These are phyloP conservation scores for Melianthus villosus DNA, from an alignment of 441 rosid species.

Conservation along the genomic window DNA sequence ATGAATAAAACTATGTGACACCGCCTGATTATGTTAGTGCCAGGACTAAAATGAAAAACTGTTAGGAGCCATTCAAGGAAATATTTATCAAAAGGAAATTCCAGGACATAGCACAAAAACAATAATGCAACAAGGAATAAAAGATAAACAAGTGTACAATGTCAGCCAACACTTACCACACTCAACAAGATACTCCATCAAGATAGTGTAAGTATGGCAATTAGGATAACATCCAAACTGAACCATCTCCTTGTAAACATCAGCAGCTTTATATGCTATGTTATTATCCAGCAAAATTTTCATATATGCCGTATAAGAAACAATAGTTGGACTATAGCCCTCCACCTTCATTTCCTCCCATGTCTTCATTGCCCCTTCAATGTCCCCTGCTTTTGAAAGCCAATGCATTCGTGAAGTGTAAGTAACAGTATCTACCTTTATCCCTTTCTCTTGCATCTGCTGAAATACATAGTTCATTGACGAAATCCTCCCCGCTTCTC, in stretches of 20 bases:
- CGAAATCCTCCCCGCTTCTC: slow-evolving; percentile 63
- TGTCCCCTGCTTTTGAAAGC: slow-evolving; percentile 48
- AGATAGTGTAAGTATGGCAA: slow-evolving; percentile 59
- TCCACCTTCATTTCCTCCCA: slow-evolving; percentile 52
- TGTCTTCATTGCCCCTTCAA: slow-evolving; percentile 38
- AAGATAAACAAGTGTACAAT: slow-evolving; percentile 7
- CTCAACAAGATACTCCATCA: slow-evolving; percentile 43
- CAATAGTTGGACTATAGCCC: slow-evolving; percentile 41
- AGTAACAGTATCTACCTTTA: slow-evolving; percentile 47
- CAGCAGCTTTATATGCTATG: slow-evolving; percentile 44
- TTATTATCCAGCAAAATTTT: slow-evolving; percentile 46
- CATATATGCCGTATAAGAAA: slow-evolving; percentile 67
- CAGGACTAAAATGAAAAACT: too few relatives aligned
- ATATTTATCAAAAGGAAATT: too few relatives aligned
- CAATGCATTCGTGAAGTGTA: slow-evolving; percentile 70
- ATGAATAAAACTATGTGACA: too few relatives aligned
- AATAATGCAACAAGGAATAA: too few relatives aligned
- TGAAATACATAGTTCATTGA: slow-evolving; percentile 46
- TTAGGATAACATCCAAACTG: slow-evolving; percentile 38
- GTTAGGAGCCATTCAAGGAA: too few relatives aligned
- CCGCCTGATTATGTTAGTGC: too few relatives aligned
- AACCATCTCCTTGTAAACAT: slow-evolving; percentile 61
- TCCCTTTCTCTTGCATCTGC: slow-evolving; percentile 52
- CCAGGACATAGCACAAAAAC: too few relatives aligned
- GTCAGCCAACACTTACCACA: slow-evolving; percentile 18